These are phyloP conservation scores for Globisporangium yorkense DNA, from an alignment of 352 stramenopile species.

Conservation along the genomic window DNA sequence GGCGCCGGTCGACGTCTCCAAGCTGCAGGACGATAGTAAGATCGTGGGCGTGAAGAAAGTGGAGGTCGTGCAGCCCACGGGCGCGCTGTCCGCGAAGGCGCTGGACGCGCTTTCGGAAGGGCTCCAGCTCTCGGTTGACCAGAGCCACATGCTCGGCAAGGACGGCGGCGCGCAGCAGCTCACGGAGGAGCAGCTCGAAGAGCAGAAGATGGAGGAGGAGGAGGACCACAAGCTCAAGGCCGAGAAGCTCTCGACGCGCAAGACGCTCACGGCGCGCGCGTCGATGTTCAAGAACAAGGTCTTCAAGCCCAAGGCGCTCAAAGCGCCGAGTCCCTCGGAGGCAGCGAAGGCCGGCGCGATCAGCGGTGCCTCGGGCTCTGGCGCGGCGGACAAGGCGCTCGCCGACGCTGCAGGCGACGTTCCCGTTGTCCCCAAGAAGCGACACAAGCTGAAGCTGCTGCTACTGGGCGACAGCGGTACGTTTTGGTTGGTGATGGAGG, in stretches of 20 bases:
- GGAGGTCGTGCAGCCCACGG: conserved; percentile 63
- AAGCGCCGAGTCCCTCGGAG: conserved; percentile 8
- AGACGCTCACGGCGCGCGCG: conserved; percentile 52
- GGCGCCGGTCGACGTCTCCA: conserved; percentile 73
- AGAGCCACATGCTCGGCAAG: conserved; percentile 23
- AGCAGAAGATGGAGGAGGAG: conserved; percentile 86
- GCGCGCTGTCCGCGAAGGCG: conserved; percentile 66
- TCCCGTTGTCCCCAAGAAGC: conserved; percentile 50
- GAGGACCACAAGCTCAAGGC: conserved; percentile 78
- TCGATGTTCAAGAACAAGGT: conserved; percentile 80
- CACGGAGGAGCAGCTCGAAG: conserved; percentile 74
- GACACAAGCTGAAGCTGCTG: conserved; percentile 88
- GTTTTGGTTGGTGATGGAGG: conserved; percentile 3
- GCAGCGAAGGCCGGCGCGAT: not conserved
- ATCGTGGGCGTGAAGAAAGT: conserved; percentile 74
- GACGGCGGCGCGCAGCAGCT: conserved; percentile 25
- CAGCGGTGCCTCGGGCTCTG: not conserved
- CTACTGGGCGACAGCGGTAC: conserved; percentile 86
- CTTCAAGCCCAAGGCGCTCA: conserved; percentile 37
- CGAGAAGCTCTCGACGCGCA: conserved; percentile 61
- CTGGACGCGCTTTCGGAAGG: conserved; percentile 74
- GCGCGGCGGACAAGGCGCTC: conserved; percentile 10
- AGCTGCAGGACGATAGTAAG: conserved; percentile 73
- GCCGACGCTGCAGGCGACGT: conserved; percentile 16
- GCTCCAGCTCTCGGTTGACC: conserved; percentile 68